Percentiles rank a stretch among this genome's conserved stretches.
Conservation (phyloP, 1,284 basidiomycete genomes). For the Cryptococcus sp. region DNA sequence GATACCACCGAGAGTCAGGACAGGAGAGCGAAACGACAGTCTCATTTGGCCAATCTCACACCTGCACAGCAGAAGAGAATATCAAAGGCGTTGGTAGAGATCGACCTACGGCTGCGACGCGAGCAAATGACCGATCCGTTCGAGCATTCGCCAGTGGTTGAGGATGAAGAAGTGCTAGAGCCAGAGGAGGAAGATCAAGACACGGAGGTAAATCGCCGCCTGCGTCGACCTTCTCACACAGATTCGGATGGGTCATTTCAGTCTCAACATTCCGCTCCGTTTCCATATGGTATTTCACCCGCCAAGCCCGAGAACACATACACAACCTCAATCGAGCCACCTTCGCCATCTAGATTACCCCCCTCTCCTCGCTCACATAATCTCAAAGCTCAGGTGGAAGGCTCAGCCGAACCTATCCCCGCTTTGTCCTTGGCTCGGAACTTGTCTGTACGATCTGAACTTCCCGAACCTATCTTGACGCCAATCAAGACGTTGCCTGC, state of each 20-base stretch:
- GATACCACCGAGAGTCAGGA: too few relatives aligned
- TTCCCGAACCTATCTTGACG: slow-evolving; percentile 28
- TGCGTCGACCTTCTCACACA: slow-evolving; percentile 7
- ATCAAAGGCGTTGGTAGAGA: slow-evolving; percentile 38
- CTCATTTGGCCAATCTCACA: slow-evolving; percentile 29
- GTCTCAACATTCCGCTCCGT: slow-evolving; percentile 22
- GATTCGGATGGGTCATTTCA: slow-evolving; percentile 15
- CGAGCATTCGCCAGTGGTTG: slow-evolving; percentile 4
- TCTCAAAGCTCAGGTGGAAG: slow-evolving; percentile 20
- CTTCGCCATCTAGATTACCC: slow-evolving; percentile 18
- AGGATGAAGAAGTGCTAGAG: slow-evolving; percentile 31
- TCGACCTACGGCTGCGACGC: slow-evolving; percentile 25
- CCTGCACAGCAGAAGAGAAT: slow-evolving; percentile 40
- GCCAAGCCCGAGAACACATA: slow-evolving; percentile 17
- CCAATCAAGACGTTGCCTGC: slow-evolving; percentile 33
- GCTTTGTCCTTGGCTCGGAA: neutral
- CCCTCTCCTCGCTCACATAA: slow-evolving; percentile 30
- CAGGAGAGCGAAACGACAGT: slow-evolving; percentile 24
- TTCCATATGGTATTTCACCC: slow-evolving; percentile 27
- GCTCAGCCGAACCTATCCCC: slow-evolving; percentile 1
- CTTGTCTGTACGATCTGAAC: neutral
- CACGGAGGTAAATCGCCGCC: neutral
- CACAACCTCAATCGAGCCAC: slow-evolving; percentile 7
- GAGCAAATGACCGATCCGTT: slow-evolving; percentile 1
- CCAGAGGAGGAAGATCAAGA: slow-evolving; percentile 4